These are phyloP conservation scores for Penicillium sp. DNA, from an alignment of 2,329 filamentous ascomycete species.

Conservation along the genomic window DNA sequence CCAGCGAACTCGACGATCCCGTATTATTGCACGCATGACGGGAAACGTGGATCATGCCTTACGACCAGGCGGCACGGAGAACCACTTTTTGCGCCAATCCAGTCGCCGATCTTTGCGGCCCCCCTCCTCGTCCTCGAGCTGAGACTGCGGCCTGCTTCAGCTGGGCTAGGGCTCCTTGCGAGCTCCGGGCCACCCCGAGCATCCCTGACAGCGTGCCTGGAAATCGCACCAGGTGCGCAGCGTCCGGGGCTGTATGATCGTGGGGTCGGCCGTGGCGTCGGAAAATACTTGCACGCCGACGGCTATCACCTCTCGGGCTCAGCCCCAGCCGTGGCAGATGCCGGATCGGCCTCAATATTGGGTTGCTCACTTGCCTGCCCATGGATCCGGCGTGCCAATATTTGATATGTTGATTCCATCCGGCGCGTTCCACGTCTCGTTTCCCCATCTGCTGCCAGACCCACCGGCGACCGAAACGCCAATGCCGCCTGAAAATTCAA, in stretches of 20 bases:
- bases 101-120: conserved; percentile 4
- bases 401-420: too few species aligned
- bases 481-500: too few species aligned
- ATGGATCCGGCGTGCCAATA: too few species aligned
- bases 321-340: conserved; percentile 8
- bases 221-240: too few species aligned
- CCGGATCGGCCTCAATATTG: conserved; percentile 18
- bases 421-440: too few species aligned
- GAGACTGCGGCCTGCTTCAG: background rate
- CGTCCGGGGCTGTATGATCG: too few species aligned
- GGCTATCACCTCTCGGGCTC: background rate
- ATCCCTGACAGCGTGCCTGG: too few species aligned
- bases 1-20: conserved; percentile 10
- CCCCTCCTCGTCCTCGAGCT: conserved; percentile 2
- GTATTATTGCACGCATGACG: conserved; percentile 20
- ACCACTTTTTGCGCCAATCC: conserved; percentile 15
- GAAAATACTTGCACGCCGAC: conserved; percentile 15
- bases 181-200: too few species aligned
- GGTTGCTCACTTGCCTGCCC: conserved; percentile 3
- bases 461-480: too few species aligned
- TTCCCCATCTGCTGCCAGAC: too few species aligned
- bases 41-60: conserved; percentile 22
- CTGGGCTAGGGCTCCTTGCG: too few species aligned
- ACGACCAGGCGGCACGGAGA: conserved; percentile 8
- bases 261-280: too few species aligned